phyloP scores from a whole-genome alignment of 2,329 filamentous ascomycete species.

The Aspergillus pseudoterreus region DNA sequence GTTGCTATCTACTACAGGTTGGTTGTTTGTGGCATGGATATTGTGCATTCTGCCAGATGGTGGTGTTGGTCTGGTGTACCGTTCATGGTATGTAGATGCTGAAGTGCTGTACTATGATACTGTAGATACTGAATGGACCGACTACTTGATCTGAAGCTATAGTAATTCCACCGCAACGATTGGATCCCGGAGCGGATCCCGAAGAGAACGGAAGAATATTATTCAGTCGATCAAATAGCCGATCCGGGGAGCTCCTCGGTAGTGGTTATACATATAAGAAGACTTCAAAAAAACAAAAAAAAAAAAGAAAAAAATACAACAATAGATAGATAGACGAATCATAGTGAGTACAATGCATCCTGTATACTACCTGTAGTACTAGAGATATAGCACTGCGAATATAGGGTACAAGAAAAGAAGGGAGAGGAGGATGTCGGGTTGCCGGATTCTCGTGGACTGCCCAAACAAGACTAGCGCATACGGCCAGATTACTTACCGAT shows the following conservation, averaged over 20 bases:
- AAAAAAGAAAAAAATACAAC: too few relatives aligned
- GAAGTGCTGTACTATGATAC: too few relatives aligned
- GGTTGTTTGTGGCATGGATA: neutral
- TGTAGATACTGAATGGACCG: neutral
- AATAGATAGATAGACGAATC: too few relatives aligned
- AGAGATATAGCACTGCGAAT: too few relatives aligned
- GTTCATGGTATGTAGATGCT: too few relatives aligned
- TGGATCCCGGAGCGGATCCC: neutral
- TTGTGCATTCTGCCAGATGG: neutral
- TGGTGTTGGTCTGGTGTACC: too few relatives aligned
- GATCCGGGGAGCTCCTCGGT: neutral
- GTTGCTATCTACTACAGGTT: neutral
- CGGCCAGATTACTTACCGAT: neutral
- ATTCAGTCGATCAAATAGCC: neutral
- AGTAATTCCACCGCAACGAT: neutral
- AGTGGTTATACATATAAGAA: neutral
- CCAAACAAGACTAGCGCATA: neutral
- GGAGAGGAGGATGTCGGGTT: neutral
- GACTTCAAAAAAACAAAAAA: too few relatives aligned
- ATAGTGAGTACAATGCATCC: too few relatives aligned
- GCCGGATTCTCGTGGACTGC: neutral
- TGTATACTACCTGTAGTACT: too few relatives aligned
- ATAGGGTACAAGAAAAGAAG: neutral
- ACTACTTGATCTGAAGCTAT: neutral
- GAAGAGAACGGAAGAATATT: neutral